Evolutionary conservation across 352 stramenopile species (phyloP), one percentile per base, ranked within the genome.

Genomic region (Phytophthora constricta): DNA sequence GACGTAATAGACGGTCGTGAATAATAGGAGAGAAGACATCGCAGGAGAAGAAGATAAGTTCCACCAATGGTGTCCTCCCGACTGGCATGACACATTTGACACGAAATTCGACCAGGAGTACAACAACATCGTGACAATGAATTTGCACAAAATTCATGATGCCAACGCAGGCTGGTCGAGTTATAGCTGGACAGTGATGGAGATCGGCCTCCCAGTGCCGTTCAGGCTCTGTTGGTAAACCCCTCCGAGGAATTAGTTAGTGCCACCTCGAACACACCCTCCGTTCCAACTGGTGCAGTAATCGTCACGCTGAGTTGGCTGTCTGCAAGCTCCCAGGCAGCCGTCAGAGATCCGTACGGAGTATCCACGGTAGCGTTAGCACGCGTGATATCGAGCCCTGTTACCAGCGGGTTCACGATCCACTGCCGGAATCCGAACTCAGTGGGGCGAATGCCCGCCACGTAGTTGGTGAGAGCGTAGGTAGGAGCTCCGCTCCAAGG

Each of bases 391-490:
- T 74, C 49, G 31, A 77, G 20, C 1, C 65, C 65, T 1, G 66
- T 47, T n/a, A 66, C 63, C 52, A 77, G 7, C 8, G 70, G 70
- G 10, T 77, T 68, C 19, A 77, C 63, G 45, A 71, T 74, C 70
- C 70, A 74, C 16, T 31, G 61, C 25, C 66, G 61, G 53, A 76
- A 72, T 10, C 60, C 70, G 14, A 77, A 77, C 31, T 62, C 60
- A 17, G 56, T 42, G n/a, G 70, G 70, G 31, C 65, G 65, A 62
- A 74, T 74, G 22, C 68, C 62, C 1, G 53, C 62, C 4, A 76
- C 41, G 34, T 69, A 76, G 57, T 76, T 76, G 19, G 68, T 76
- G 26, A 76, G 27, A 20, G 64, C 63, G 57, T 76, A 76, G 0
- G 62, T 72, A 2, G 68, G 68, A 2, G 68, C 68, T 16, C 62